A percentile compares a stretch with the other conserved stretches of the same genome.
Conservation (phyloP, 768 basidiomycete genomes). For the Cantharellus anzutake region DNA sequence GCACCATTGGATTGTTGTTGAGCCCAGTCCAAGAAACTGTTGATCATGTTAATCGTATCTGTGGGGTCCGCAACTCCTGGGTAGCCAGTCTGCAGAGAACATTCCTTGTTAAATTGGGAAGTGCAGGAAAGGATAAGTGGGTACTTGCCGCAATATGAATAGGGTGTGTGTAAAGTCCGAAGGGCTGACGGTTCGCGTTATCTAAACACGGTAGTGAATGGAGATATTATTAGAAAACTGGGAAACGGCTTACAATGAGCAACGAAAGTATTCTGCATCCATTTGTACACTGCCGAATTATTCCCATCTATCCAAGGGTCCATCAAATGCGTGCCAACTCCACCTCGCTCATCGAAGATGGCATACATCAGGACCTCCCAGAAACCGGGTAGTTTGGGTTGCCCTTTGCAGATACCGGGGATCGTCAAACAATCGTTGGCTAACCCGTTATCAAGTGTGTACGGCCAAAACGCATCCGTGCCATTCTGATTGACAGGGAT, state of each 20-base stretch:
- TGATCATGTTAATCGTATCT: constrained; percentile 55
- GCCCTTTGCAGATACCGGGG: constrained; percentile 38
- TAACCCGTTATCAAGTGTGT: constrained; percentile 61
- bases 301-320: constrained; percentile 70
- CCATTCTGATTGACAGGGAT: constrained; percentile 42
- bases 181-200: constrained; percentile 53
- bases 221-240: neutral
- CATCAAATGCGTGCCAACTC: constrained; percentile 48
- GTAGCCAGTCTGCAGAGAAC: constrained; percentile 1
- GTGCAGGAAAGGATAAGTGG: constrained; percentile 3
- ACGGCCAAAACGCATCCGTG: constrained; percentile 71
- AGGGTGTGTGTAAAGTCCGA: constrained; percentile 68
- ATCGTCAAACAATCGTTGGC: constrained; percentile 55
- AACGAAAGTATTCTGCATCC: constrained; percentile 57
- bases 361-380: constrained; percentile 82
- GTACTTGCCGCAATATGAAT: constrained; percentile 44
- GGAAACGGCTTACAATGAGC: constrained; percentile 28
- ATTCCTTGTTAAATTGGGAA: constrained; percentile 7
- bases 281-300: constrained; percentile 43
- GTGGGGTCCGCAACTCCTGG: constrained; percentile 35
- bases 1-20: constrained; percentile 46
- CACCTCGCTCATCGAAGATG: constrained; percentile 42
- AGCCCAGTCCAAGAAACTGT: constrained; percentile 65
- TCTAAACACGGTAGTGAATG: constrained; percentile 15
- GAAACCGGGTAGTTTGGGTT: constrained; percentile 54